Base-by-base conservation (phyloP, 441 rosid genomes). In the Geranium incanum region DNA sequence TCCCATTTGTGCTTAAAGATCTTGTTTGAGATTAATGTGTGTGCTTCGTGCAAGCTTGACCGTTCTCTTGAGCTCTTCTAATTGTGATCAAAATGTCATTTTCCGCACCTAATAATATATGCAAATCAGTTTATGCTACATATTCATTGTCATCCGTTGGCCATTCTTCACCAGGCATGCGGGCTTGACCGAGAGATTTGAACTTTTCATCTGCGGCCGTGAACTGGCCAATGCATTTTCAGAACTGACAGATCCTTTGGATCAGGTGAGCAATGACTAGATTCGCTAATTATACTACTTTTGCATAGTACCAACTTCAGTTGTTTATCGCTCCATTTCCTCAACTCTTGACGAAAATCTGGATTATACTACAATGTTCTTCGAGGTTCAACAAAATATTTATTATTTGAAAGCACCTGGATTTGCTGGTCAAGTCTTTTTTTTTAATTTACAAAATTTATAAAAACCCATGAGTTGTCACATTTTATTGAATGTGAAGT, bases 201-300 rank as follows among this genome's bases (percentile, higher is more conserved):
- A 94, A 81, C 94, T 92, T 73, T 94, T 94, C 82, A 88, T 94
- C 9, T 90, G 95, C 36, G 97, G 99, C 68, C 95, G 96, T 57
- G 99, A 94, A 82, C 77, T 92, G 82, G 99, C 97, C 68, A 94
- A 94, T 72, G 99, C 97, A 78, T 94, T 94, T 74, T 92, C 96
- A 64, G 99, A 92, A 81, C 78, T 90, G 78, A 94, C 97, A 59
- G 99, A 94, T 85, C 99, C 97, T 6, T 63, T 85, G 79, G 99
- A 94, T 76, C 97, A 94, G 95, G 97, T 89, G 84, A 70, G 71
- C 62, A 8, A 16, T 66, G 39, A 0, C 38, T 8, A 11, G 9
- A 21, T 67, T 48, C 62, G 28, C 33, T 60, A 16, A 16, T 60
- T 60, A 19, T 60, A 16, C 66, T 21, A 21, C 66, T 60, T 60